Base-by-base conservation (phyloP, 148 eudicot species). In the Selenicereus undatus region DNA sequence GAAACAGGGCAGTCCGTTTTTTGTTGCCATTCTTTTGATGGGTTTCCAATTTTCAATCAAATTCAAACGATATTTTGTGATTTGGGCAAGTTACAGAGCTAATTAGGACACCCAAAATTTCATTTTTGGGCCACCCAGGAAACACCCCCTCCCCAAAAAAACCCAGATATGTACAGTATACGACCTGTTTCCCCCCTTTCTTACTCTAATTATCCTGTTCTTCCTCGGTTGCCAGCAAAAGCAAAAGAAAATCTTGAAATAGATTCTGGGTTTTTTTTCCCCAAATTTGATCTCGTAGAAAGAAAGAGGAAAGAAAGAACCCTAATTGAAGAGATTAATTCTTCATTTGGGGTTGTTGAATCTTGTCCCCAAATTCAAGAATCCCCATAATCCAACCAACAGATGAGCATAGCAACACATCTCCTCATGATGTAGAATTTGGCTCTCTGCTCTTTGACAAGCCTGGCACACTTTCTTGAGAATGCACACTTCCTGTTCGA, bases 391-490 rank as follows among this genome's bases (percentile, higher is more conserved):
- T 94, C 95, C 14, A 90, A 86, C 95, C 97, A 94, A 76, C 98
- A 94, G 62, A 91, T 68, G 42, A 94, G 91, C 95, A 94, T 93
- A 58, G 88, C 89, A 76, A 95, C 92, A 74, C 97, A 95, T 1
- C 97, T 86, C 74, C 94, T 78, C 89, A 95, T 88, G 85, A 95
- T 93, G 82, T 95, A 95, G 60, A 93, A 95, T 62, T 90, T 88
- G 12, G 98, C 97, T 27, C 98, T 88, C 60, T 94, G 98, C 73
- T 94, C 92, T 65, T 91, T 90, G 16, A 93, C 97, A 22, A 95
- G 89, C 42, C 87, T 81, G 0, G 94, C 87, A 65, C 97, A 95
- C 85, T 91, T 95, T 50, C 93, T 88, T 2, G 91, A 83, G 69
- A 92, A 91, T 73, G 92, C 81, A 85, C 93, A 91, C 79, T 87